Conservation (phyloP, 2,329 filamentous ascomycete genomes). For the Whalleya microplaca region DNA sequence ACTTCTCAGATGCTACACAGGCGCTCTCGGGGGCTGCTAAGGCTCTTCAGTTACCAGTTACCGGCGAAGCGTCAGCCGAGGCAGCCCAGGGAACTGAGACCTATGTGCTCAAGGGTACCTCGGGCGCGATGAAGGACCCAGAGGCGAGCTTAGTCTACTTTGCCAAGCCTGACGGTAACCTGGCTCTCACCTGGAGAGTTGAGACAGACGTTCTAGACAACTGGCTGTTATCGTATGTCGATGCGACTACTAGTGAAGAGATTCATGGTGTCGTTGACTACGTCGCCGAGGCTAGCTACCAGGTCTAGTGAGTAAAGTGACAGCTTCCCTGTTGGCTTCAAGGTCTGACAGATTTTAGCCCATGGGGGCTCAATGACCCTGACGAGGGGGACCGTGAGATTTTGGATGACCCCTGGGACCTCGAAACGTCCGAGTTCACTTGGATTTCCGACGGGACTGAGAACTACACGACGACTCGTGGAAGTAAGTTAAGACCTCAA, state of each 20-base stretch:
- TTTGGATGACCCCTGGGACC: constrained; percentile 53
- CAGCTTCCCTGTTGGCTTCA: not conserved
- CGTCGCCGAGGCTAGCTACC: constrained; percentile 56
- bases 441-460: constrained; percentile 54
- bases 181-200: constrained; percentile 59
- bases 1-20: constrained; percentile 45
- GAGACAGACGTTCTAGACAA: constrained; percentile 61
- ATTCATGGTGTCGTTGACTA: constrained; percentile 61
- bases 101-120: constrained; percentile 51
- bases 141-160: constrained; percentile 61
- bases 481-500: constrained; percentile 41
- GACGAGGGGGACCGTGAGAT: constrained; percentile 49
- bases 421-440: constrained; percentile 51
- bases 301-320: constrained; percentile 51
- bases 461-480: constrained; percentile 56
- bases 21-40: constrained; percentile 47
- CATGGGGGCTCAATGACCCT: constrained; percentile 60
- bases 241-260: constrained; percentile 50
- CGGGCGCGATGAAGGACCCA: constrained; percentile 54
- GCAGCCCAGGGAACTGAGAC: constrained; percentile 41
- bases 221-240: constrained; percentile 63
- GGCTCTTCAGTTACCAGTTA: constrained; percentile 45
- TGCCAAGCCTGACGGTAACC: constrained; percentile 48
- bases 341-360: constrained; percentile 35
- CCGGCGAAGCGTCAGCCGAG: constrained; percentile 45